Evolutionary conservation across 1,139 yeast species (phyloP).

Genomic region (Yamadazyma blattariae): DNA sequence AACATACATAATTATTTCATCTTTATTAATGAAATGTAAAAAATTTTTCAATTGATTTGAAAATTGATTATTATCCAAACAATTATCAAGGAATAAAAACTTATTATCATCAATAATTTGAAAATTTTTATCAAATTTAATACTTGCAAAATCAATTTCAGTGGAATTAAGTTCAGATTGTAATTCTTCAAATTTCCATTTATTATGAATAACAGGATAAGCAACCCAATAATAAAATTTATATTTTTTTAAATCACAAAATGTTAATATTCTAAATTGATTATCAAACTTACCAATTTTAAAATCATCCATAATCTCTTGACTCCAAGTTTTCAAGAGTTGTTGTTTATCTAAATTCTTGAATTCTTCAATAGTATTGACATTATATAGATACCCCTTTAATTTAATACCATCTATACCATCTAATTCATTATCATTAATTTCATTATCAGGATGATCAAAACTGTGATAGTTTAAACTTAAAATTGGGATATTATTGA

Average conservation of each 20-base stretch:
- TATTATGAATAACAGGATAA: slow-evolving; percentile 59
- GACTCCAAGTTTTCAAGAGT: slow-evolving; percentile 49
- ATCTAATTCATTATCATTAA: background rate
- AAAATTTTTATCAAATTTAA: slow-evolving; percentile 1
- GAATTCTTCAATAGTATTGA: slow-evolving; percentile 85
- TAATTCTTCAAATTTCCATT: slow-evolving; percentile 28
- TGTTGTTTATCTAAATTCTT: slow-evolving; percentile 60
- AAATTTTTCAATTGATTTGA: slow-evolving; percentile 64
- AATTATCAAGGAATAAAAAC: slow-evolving; percentile 63
- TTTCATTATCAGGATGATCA: background rate
- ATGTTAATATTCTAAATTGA: slow-evolving; percentile 61
- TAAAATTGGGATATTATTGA: slow-evolving; percentile 41
- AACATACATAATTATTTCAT: slow-evolving; percentile 37
- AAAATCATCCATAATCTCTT: slow-evolving; percentile 15
- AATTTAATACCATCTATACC: slow-evolving; percentile 14
- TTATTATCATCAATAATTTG: slow-evolving; percentile 4
- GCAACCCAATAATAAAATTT: slow-evolving; percentile 89
- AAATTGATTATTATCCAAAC: slow-evolving; percentile 45
- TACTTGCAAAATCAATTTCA: slow-evolving; percentile 2
- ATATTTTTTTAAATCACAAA: slow-evolving; percentile 86
- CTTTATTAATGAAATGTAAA: slow-evolving; percentile 38
- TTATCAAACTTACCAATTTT: slow-evolving; percentile 6
- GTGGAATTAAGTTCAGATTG: slow-evolving; percentile 3
- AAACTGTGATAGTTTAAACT: slow-evolving; percentile 43
- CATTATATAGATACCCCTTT: slow-evolving; percentile 49